Evolutionary conservation across 2,329 filamentous ascomycete species (phyloP), one percentile per base, ranked within the genome.

Genomic region (Thermothelomyces thermophilus): DNA sequence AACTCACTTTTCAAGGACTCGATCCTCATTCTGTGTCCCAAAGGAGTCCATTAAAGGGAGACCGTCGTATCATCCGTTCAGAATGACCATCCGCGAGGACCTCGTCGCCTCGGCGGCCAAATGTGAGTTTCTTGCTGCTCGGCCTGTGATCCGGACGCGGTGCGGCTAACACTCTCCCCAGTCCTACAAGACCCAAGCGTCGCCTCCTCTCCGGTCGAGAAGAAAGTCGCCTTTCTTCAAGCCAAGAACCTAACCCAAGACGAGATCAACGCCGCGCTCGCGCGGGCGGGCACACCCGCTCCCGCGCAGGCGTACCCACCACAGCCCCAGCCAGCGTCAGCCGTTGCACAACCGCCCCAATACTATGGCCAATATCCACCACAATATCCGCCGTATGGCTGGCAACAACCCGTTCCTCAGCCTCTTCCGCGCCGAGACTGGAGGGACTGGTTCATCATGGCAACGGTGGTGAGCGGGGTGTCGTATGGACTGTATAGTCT

Each of bases 391-490:
- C 69, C 70, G 1, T 73, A 74, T 51, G 71, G 75, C 58, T 83
- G 79, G 79, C 79, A 80, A 61, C 73, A 81, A 61, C 73, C 73
- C 26, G 71, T 68, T 24, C 68, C 75, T 7, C 73, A 79, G 3
- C 73, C 77, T 48, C 70, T 82, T 2, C 90, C 90, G 3, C 84
- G 82, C 64, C 77, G 93, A 63, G 93, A 98, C 70, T 98, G 93
- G 93, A 80, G 94, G 54, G 93, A 98, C 66, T 97, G 90, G 87
- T 98, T 98, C 70, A 97, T 98, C 68, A 95, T 97, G 89, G 93
- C 93, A 7, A 98, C 93, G 0, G 87, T 97, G 11, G 85, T 94
- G 55, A 86, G 90, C 50, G 89, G 90, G 42, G 84, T 96, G 17
- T 79, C 89, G 34, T 97, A 96, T 63, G 91, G 90, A 0, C 70